phyloP scores from a whole-genome alignment of 228 moss, liverwort and hornwort genomes.

The Sphagnum magellanicum region DNA sequence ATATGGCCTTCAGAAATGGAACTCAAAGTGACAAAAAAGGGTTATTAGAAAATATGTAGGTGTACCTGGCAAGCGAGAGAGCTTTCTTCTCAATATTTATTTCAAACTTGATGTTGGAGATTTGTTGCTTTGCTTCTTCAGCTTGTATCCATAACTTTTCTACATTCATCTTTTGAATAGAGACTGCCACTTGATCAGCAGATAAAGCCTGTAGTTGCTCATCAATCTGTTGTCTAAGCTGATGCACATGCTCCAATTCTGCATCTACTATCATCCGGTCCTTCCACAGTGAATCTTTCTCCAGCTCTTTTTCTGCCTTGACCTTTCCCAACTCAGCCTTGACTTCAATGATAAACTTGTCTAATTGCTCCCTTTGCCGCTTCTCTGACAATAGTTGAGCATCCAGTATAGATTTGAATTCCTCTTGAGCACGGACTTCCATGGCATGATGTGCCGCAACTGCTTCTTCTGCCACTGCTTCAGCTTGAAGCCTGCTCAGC shows the following conservation, averaged over 20 bases:
- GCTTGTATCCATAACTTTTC: slow-evolving; percentile 44
- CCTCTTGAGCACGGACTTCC: slow-evolving; percentile 74
- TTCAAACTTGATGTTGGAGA: slow-evolving; percentile 43
- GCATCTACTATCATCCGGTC: slow-evolving; percentile 53
- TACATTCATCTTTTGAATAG: slow-evolving; percentile 67
- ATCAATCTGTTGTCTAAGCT: slow-evolving; percentile 62
- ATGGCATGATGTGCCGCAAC: slow-evolving; percentile 64
- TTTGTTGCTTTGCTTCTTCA: slow-evolving; percentile 51
- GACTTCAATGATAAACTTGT: slow-evolving; percentile 42
- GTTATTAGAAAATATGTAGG: neutral
- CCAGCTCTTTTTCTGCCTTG: slow-evolving; percentile 48
- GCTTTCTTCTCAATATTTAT: slow-evolving; percentile 82
- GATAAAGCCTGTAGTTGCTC: slow-evolving; percentile 70
- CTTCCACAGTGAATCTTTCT: slow-evolving; percentile 54
- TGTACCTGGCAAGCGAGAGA: slow-evolving; percentile 73
- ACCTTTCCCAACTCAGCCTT: slow-evolving; percentile 50
- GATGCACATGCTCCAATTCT: slow-evolving; percentile 53
- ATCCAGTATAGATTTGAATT: slow-evolving; percentile 66
- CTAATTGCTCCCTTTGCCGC: slow-evolving; percentile 46
- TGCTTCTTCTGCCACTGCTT: slow-evolving; percentile 87
- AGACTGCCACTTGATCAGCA: slow-evolving; percentile 54
- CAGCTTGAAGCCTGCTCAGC: slow-evolving; percentile 86
- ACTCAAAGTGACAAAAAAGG: too few relatives aligned
- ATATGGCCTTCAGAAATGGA: too few relatives aligned
- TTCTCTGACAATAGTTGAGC: slow-evolving; percentile 71